Evolutionary conservation across 176 grass and related monocot species (phyloP), one percentile per base, ranked within the genome.

Genomic region (Zizania latifolia): DNA sequence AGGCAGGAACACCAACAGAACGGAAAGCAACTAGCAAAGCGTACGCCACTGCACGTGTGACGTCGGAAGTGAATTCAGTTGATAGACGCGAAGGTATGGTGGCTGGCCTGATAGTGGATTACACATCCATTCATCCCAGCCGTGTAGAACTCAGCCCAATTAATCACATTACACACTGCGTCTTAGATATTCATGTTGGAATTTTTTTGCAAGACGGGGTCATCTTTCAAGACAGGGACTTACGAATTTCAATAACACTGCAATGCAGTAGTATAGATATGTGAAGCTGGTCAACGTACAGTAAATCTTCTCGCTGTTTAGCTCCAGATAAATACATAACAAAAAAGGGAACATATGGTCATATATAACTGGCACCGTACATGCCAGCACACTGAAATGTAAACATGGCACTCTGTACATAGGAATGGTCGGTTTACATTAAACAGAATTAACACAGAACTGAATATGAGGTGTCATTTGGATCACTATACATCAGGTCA

Each of bases 401-500:
- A 71, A 63, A 11, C 5, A 10, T 58, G 48, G 10, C n/a, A 62
- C 10, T 27, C 8, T 15, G 65, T 70, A 74, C 61, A 46, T 60
- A 80, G 8, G 16, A 67, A 60, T 59, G 22, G 7, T 17, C 64
- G 2, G 45, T 56, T 76, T 34, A 56, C 29, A 45, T 29, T 35
- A 58, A 77, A 71, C 10, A 48, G 21, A 83, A 39, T 1, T 35
- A 68, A 69, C 5, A 8, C 12, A 33, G 60, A 64, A 78, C 9
- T 44, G 29, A 65, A 64, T n/a, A 39, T 40, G 50, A 5, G 14
- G 31, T 51, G 46, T 8, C 15, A 12, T 11, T 40, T 16, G 39
- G 59, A 69, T 51, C 34, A 62, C 85, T 83, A 51, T 78, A 73
- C 74, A 73, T 21, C 67, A 78, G 34, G 34, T 71, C 73, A 73